Evolutionary conservation across 202 grass and related monocot species (phyloP).

Genomic region (Bolboschoenoplectus hybrid): DNA sequence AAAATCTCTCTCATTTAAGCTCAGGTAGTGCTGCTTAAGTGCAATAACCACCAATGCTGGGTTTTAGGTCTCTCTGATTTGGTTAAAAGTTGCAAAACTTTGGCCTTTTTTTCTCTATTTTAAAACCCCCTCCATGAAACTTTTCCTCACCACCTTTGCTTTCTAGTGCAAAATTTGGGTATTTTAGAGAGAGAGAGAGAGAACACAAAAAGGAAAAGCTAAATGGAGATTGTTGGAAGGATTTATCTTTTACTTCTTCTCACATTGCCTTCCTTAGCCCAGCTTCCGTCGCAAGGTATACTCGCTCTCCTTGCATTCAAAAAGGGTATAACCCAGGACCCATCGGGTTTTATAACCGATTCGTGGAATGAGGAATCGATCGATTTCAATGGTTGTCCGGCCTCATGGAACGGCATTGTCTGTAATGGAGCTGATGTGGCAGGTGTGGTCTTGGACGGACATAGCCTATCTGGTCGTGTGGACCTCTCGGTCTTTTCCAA

Average conservation of each 20-base stretch:
- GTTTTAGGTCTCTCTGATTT: constrained; percentile 27
- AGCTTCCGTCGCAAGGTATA: constrained; percentile 89
- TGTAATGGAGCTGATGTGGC: constrained; percentile 81
- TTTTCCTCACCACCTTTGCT: constrained; percentile 12
- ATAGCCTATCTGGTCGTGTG: constrained; percentile 63
- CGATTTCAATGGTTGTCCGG: constrained; percentile 89
- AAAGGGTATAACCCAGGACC: constrained; percentile 93
- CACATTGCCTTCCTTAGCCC: constrained; percentile 50
- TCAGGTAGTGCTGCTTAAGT: constrained; percentile 6
- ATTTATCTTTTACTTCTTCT: constrained; percentile 53
- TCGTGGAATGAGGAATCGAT: constrained; percentile 97
- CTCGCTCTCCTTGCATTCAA: constrained; percentile 93
- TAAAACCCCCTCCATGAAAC: constrained; percentile 11
- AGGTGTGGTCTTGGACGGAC: constrained; percentile 75
- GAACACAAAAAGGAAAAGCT: not conserved
- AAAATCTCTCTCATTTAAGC: constrained; percentile 6
- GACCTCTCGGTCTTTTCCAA: constrained; percentile 86
- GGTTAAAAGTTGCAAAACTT: constrained; percentile 19
- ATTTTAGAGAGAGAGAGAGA: constrained; percentile 17
- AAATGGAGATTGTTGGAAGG: constrained; percentile 60
- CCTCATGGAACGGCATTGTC: constrained; percentile 92
- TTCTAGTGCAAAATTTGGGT: constrained; percentile 14
- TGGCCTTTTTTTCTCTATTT: constrained; percentile 18
- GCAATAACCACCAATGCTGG: constrained; percentile 19
- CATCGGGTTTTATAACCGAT: constrained; percentile 66